Conservation (phyloP, 257 asterid genomes). For the Solanum tacnaense region DNA sequence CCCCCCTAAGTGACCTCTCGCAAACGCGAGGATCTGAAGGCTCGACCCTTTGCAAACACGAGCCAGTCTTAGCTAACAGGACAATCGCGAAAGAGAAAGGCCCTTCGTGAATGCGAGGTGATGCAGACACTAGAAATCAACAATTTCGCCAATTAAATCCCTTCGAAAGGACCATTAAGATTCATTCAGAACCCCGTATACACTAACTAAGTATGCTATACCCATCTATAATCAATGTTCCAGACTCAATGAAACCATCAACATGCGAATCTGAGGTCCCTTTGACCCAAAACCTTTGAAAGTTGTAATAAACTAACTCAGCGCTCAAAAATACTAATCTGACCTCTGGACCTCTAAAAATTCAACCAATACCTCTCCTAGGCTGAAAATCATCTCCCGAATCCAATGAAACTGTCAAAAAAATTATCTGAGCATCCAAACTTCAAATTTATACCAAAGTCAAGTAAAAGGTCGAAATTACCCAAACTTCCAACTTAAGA, state of each 20-base stretch:
- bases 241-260: neutral
- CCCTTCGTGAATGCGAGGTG: neutral
- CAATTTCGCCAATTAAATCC: neutral
- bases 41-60: neutral
- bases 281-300: neutral
- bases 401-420: neutral
- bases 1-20: neutral
- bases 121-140: neutral
- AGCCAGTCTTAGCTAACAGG: neutral
- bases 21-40: neutral
- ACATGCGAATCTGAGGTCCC: neutral
- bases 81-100: neutral
- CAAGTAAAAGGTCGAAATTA: too few relatives aligned
- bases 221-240: neutral
- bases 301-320: neutral
- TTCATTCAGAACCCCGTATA: neutral
- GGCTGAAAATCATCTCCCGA: too few relatives aligned
- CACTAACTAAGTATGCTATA: neutral
- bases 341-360: neutral
- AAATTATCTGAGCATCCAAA: neutral
- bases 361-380: neutral
- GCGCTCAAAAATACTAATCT: neutral
- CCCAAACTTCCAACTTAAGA: neutral
- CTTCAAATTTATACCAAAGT: neutral
- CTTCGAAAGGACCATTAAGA: neutral